A percentile compares a stretch with the other conserved stretches of the same genome.
Conservation (phyloP, 352 stramenopile species). For the Phytophthora pistaciae region DNA sequence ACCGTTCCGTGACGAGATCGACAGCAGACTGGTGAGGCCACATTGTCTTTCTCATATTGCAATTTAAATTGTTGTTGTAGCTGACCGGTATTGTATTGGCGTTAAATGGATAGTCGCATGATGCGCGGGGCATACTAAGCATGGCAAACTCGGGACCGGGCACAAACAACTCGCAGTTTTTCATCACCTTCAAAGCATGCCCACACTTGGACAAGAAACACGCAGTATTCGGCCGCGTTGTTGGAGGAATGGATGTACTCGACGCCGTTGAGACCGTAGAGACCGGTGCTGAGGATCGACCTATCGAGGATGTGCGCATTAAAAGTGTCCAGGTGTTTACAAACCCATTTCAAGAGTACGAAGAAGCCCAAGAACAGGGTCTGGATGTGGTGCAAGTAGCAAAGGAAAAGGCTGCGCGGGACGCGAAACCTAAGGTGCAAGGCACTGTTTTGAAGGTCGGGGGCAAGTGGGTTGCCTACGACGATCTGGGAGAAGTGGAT, state of each 20-base stretch:
- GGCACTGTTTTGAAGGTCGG: constrained; percentile 86
- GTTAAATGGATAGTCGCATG: constrained; percentile 72
- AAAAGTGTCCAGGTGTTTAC: constrained; percentile 80
- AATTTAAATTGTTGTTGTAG: background rate
- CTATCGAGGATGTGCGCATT: constrained; percentile 87
- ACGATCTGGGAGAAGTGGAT: constrained; percentile 66
- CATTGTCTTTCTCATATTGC: background rate
- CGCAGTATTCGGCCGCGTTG: constrained; percentile 96
- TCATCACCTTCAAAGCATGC: constrained; percentile 97
- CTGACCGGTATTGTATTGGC: constrained; percentile 7
- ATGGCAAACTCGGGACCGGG: constrained; percentile 91
- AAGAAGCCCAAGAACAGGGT: constrained; percentile 64
- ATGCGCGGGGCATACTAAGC: constrained; percentile 58
- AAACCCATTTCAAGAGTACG: constrained; percentile 92
- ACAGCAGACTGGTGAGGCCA: constrained; percentile 88
- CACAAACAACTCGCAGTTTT: constrained; percentile 99
- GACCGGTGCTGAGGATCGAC: constrained; percentile 85
- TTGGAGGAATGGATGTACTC: constrained; percentile 92
- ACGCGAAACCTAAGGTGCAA: constrained; percentile 58
- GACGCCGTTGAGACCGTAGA: constrained; percentile 81
- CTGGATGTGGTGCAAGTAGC: constrained; percentile 64
- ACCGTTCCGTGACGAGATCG: constrained; percentile 97
- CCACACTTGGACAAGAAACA: constrained; percentile 99
- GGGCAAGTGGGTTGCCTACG: constrained; percentile 83
- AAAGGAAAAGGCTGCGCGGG: constrained; percentile 59